Evolutionary conservation across 257 asterid genomes (phyloP), one percentile per base, ranked within the genome.

Genomic region (Verbascum thapsus): DNA sequence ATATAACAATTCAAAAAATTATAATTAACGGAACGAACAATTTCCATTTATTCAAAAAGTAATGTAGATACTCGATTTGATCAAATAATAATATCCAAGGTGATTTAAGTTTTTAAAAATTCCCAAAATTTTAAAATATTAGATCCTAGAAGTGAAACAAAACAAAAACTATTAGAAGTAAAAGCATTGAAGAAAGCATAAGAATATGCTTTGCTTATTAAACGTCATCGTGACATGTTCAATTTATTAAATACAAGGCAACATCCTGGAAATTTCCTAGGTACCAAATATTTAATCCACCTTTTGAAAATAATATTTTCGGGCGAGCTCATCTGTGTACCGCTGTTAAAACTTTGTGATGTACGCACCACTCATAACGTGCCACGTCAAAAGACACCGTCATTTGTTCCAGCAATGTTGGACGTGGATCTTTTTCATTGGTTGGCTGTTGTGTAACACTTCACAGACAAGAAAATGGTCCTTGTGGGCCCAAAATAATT

Each of bases 221-320:
- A 44, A 64, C 71, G 66, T 72, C 76, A 57, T 69, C 45, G 22
- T 26, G 22, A 16, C 39, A 15, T 12, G 30, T 26, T 22, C 7
- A 48, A 19, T 43, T 43, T 45, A 39, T 63, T 57, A 40, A 22
- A 45, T 48, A 12, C 61, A 62, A 58, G 73, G 78, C 68, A 63
- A 67, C 61, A 61, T 58, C 83, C 69, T 6, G 4, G 85, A 73
- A 71, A 52, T 76, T 80, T 75, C 86, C 54, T 59, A 5, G 7
- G 7, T 3, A 26, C 38, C 16, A 18, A n/a, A 19, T 55, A 12
- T 20, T 67, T 53, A 54, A 50, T 22, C 22, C 66, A 34, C 67
- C 6, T n/a, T 26, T 26, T 26, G 19, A 22, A 9, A 22, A 5
- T 13, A 53, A 10, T 34, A 15, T 45, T 16, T 10, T 0, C n/a